Evolutionary conservation across 139 green algal species (phyloP).

Genomic region (Volvox africanus): DNA sequence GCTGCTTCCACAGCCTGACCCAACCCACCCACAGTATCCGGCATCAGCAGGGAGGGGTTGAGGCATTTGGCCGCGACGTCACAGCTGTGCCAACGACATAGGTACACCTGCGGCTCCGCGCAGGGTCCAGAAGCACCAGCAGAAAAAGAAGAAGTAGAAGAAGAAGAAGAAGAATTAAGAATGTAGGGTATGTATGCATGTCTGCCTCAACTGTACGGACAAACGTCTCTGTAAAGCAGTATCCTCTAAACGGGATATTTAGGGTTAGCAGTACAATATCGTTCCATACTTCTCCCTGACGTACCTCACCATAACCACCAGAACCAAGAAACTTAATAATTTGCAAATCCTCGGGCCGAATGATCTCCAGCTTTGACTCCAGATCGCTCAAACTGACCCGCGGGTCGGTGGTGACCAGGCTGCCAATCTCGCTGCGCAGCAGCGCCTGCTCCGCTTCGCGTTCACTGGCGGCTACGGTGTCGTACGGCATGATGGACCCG

Average conservation of each 20-base stretch:
- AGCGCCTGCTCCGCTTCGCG: conserved; percentile 61
- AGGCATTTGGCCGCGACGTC: conserved; percentile 85
- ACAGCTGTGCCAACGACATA: conserved; percentile 73
- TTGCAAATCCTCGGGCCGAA: conserved; percentile 70
- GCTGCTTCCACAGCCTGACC: background rate
- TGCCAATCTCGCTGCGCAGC: conserved; percentile 23
- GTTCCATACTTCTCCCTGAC: background rate
- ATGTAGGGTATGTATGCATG: too few relatives aligned
- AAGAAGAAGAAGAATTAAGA: too few relatives aligned
- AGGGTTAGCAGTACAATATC: too few relatives aligned
- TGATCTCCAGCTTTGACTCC: conserved; percentile 78
- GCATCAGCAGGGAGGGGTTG: conserved; percentile 75
- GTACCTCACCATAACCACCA: conserved; percentile 79
- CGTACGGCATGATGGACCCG: background rate
- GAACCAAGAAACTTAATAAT: conserved; percentile 80
- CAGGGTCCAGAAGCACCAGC: too few relatives aligned
- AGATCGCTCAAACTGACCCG: conserved; percentile 59
- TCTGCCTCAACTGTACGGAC: too few relatives aligned
- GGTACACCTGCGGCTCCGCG: conserved; percentile 52
- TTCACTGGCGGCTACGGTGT: background rate
- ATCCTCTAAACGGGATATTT: too few relatives aligned
- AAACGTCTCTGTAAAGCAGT: too few relatives aligned
- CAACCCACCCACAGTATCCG: conserved; percentile 26
- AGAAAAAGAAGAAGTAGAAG: too few relatives aligned
- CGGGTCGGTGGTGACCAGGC: conserved; percentile 1